phyloP scores from a whole-genome alignment of 108 stramenopile genomes.

The Mediolabrus comicus region DNA sequence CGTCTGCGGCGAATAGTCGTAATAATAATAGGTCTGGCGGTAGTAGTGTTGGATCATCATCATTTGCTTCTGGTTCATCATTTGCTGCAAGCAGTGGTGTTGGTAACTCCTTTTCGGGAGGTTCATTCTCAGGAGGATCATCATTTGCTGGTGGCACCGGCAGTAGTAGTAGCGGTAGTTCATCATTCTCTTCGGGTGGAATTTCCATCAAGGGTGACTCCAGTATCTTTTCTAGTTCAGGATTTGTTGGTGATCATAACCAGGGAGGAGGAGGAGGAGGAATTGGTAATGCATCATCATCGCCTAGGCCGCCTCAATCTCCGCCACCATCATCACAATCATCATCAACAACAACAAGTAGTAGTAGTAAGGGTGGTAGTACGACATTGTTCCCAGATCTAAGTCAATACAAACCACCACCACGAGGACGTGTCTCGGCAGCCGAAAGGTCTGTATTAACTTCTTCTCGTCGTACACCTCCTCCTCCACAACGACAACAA shows the following conservation, averaged over 20 bases:
- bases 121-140: background rate
- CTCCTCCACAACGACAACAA: background rate
- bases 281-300: too few species aligned
- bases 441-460: background rate
- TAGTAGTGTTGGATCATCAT: too few species aligned
- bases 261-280: background rate
- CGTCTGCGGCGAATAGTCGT: too few species aligned
- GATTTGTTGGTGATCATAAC: background rate
- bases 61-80: background rate
- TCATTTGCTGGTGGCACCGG: background rate
- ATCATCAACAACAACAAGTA: background rate
- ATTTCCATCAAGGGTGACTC: background rate
- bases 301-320: background rate
- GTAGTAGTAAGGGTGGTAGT: background rate
- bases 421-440: background rate
- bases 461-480: background rate
- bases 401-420: slow-evolving; percentile 2
- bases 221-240: too few species aligned
- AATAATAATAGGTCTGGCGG: too few species aligned
- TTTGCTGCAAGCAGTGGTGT: background rate
- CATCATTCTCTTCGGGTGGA: too few species aligned
- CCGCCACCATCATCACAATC: background rate
- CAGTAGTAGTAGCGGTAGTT: background rate
- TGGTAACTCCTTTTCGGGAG: background rate
- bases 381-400: background rate